Conservation (phyloP, 2,329 filamentous ascomycete genomes). For the Aspergillus thermomutatus region DNA sequence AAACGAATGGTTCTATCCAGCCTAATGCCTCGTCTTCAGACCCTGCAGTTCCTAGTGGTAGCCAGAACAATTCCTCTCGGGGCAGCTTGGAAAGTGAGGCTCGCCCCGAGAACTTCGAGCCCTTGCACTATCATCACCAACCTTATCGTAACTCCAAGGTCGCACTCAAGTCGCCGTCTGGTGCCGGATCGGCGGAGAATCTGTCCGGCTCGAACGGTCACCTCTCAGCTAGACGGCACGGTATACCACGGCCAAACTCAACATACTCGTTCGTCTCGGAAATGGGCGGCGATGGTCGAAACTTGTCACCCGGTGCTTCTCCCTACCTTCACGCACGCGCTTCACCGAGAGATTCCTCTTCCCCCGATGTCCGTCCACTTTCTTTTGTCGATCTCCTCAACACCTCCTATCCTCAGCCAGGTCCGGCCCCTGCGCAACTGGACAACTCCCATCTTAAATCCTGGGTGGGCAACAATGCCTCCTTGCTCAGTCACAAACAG, state of each 20-base stretch:
- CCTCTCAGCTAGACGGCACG: slow-evolving; percentile 52
- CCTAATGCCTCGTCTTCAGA: slow-evolving; percentile 25
- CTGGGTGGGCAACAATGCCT: slow-evolving; percentile 83
- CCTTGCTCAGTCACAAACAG: slow-evolving; percentile 83
- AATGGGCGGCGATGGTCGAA: slow-evolving; percentile 59
- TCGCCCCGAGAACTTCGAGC: slow-evolving; percentile 40
- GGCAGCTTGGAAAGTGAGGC: slow-evolving; percentile 35
- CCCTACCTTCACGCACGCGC: slow-evolving; percentile 46
- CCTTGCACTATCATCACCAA: slow-evolving; percentile 52
- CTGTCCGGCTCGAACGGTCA: slow-evolving; percentile 57
- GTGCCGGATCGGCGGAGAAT: slow-evolving; percentile 44
- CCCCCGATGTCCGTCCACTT: slow-evolving; percentile 56
- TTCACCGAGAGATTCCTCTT: slow-evolving; percentile 50
- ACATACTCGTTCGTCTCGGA: slow-evolving; percentile 74
- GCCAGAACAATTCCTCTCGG: slow-evolving; percentile 32
- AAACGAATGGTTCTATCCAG: slow-evolving; percentile 13
- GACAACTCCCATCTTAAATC: slow-evolving; percentile 79
- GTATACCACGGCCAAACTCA: slow-evolving; percentile 66
- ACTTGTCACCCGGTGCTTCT: slow-evolving; percentile 52
- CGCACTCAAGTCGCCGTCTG: slow-evolving; percentile 25
- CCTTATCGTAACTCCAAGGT: slow-evolving; percentile 38
- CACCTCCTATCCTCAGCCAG: slow-evolving; percentile 76
- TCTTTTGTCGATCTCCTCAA: slow-evolving; percentile 63
- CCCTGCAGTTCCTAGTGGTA: slow-evolving; percentile 18
- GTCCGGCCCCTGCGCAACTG: slow-evolving; percentile 59